These are phyloP conservation scores for Aspergillus sp. DNA, from an alignment of 2,329 filamentous ascomycete species.

Conservation along the genomic window DNA sequence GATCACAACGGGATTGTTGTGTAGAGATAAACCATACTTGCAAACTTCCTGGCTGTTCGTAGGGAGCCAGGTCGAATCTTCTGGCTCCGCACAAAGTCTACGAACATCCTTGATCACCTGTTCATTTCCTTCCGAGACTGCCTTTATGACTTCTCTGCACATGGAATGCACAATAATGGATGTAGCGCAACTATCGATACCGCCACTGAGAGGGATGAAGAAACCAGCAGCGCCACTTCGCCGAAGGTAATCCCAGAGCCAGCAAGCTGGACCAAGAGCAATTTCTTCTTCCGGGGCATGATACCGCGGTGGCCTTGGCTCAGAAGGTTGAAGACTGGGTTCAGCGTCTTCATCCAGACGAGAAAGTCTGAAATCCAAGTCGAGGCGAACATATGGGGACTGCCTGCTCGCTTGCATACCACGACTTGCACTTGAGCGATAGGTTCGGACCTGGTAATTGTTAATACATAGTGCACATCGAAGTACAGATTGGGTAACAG, in stretches of 20 bases:
- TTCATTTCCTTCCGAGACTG: slow-evolving; percentile 29
- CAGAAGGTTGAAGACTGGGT: slow-evolving; percentile 41
- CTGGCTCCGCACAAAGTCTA: slow-evolving; percentile 48
- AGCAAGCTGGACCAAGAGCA: slow-evolving; percentile 59
- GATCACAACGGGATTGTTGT: too few relatives aligned
- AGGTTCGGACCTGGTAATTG: slow-evolving; percentile 29
- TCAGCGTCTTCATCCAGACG: slow-evolving; percentile 39
- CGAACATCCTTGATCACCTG: slow-evolving; percentile 53
- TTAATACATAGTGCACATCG: slow-evolving; percentile 12
- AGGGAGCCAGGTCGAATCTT: slow-evolving; percentile 47
- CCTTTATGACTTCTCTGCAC: slow-evolving; percentile 33
- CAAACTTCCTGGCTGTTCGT: slow-evolving; percentile 57
- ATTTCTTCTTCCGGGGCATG: slow-evolving; percentile 65
- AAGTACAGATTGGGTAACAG: slow-evolving; percentile 36
- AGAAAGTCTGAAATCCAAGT: slow-evolving; percentile 31
- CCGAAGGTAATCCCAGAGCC: slow-evolving; percentile 50
- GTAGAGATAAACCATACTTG: slow-evolving; percentile 27
- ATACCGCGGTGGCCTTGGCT: slow-evolving; percentile 46
- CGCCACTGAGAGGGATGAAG: slow-evolving; percentile 36
- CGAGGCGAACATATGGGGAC: slow-evolving; percentile 30
- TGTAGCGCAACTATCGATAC: slow-evolving; percentile 37
- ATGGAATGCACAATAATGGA: slow-evolving; percentile 37
- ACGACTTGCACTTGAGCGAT: slow-evolving; percentile 22
- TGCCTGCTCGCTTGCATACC: slow-evolving; percentile 31
- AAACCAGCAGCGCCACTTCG: slow-evolving; percentile 32